Percentiles rank a stretch among this genome's conserved stretches.
Conservation (phyloP, 345 rosid genomes). For the Trapa incisa region DNA sequence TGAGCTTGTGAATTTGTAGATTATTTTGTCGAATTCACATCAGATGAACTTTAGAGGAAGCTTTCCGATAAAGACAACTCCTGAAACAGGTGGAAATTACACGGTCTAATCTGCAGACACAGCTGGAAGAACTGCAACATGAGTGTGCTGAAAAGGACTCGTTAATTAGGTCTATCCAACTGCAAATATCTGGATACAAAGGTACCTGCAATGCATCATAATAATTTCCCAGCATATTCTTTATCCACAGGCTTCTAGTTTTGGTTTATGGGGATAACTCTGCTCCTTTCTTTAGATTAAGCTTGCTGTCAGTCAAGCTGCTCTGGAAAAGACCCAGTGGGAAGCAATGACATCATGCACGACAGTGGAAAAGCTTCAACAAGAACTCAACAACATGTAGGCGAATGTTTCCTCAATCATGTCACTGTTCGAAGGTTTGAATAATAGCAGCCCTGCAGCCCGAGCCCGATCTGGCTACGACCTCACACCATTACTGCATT, state of each 20-base stretch:
- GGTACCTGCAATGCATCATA: slow-evolving; percentile 21
- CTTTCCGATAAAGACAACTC: slow-evolving; percentile 69
- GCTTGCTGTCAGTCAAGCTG: slow-evolving; percentile 95
- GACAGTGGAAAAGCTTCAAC: slow-evolving; percentile 60
- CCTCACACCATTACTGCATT: slow-evolving; percentile 29
- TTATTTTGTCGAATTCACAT: too few species aligned
- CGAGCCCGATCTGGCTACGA: slow-evolving; percentile 38
- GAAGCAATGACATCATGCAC: slow-evolving; percentile 60
- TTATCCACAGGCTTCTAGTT: neutral
- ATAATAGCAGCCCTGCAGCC: slow-evolving; percentile 23
- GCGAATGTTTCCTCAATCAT: slow-evolving; percentile 51
- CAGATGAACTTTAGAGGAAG: slow-evolving; percentile 48
- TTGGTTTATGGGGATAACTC: neutral
- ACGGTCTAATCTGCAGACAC: slow-evolving; percentile 34
- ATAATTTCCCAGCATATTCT: neutral
- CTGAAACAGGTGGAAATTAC: slow-evolving; percentile 49
- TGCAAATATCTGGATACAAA: slow-evolving; percentile 72
- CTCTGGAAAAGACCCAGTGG: slow-evolving; percentile 84
- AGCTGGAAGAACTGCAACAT: slow-evolving; percentile 49
- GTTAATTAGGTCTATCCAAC: slow-evolving; percentile 50
- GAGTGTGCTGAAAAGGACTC: slow-evolving; percentile 56
- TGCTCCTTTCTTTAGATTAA: slow-evolving; percentile 34
- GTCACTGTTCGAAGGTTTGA: slow-evolving; percentile 48
- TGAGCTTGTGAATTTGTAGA: too few species aligned
- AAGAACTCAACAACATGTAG: slow-evolving; percentile 49